phyloP scores from a whole-genome alignment of 1,284 basidiomycete genomes.

The Ceratobasidium sp. region DNA sequence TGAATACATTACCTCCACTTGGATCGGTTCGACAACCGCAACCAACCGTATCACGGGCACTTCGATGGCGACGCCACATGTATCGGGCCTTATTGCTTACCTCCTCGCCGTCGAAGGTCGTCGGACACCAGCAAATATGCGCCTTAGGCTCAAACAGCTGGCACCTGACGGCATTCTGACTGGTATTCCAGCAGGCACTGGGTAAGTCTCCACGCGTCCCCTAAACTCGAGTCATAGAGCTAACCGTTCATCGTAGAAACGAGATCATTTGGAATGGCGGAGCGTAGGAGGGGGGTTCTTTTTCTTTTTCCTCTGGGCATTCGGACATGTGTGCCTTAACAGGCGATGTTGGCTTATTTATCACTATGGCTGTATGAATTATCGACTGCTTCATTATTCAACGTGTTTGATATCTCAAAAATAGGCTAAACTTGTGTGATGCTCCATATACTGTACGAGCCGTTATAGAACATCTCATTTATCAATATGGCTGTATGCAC shows the following conservation, averaged over 20 bases:
- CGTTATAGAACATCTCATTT: too few relatives aligned
- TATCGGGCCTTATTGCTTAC: conserved; percentile 36
- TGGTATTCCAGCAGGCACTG: background rate
- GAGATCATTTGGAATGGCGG: conserved; percentile 29
- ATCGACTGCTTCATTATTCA: background rate
- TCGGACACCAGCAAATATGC: conserved; percentile 6
- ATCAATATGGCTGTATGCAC: background rate
- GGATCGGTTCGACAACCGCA: conserved; percentile 49
- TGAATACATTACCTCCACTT: conserved; percentile 53
- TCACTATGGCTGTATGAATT: background rate
- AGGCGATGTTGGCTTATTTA: background rate
- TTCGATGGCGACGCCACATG: conserved; percentile 39
- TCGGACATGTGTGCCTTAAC: background rate
- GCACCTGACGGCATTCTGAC: conserved; percentile 6
- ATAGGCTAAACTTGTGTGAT: too few relatives aligned
- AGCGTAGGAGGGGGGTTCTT: background rate
- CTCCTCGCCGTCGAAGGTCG: conserved; percentile 11
- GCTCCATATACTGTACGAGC: too few relatives aligned
- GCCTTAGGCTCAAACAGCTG: conserved; percentile 6
- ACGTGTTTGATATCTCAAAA: background rate
- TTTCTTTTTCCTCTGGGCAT: background rate
- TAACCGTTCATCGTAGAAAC: background rate
- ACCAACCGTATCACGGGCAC: conserved; percentile 47
- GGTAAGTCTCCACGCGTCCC: background rate
- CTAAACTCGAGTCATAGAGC: background rate